Evolutionary conservation across 2,329 filamentous ascomycete species (phyloP).

Genomic region (Curvularia verruculosa): DNA sequence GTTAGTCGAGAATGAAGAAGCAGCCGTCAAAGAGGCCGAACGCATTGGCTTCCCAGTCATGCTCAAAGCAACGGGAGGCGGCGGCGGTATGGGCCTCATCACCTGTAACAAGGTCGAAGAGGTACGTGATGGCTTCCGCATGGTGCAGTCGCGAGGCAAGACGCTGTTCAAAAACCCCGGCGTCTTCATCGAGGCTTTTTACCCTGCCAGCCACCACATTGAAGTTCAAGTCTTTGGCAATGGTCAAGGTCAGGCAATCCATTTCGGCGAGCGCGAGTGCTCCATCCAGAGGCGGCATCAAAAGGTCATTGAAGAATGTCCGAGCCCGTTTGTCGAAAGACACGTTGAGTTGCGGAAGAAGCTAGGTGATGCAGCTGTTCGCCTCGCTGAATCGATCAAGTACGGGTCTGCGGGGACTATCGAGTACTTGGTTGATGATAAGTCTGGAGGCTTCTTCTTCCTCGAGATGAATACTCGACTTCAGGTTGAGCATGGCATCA

Average conservation of each 20-base stretch:
- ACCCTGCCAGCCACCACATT: constrained; percentile 63
- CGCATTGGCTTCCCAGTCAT: constrained; percentile 59
- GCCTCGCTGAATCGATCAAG: constrained; percentile 60
- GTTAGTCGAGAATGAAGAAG: constrained; percentile 50
- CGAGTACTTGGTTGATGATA: constrained; percentile 87
- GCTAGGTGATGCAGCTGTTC: constrained; percentile 72
- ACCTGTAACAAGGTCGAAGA: constrained; percentile 16
- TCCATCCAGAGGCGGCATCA: constrained; percentile 86
- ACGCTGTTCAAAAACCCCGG: constrained; percentile 21
- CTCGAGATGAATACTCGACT: constrained; percentile 65
- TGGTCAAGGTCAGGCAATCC: constrained; percentile 75
- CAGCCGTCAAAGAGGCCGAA: constrained; percentile 53
- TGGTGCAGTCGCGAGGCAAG: constrained; percentile 59
- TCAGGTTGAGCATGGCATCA: constrained; percentile 65
- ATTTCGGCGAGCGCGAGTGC: constrained; percentile 88
- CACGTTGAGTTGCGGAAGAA: constrained; percentile 64
- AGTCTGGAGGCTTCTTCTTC: constrained; percentile 77
- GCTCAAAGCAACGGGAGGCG: constrained; percentile 66
- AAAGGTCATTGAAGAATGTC: constrained; percentile 89
- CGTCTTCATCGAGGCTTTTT: constrained; percentile 58
- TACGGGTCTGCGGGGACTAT: constrained; percentile 91
- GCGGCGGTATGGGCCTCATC: constrained; percentile 62
- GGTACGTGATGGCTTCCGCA: constrained; percentile 53
- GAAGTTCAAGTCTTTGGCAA: constrained; percentile 93
- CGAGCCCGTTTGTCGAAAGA: constrained; percentile 69